These are phyloP conservation scores for Kitagawia praeruptora DNA, from an alignment of 129 eudicot species.

Conservation along the genomic window DNA sequence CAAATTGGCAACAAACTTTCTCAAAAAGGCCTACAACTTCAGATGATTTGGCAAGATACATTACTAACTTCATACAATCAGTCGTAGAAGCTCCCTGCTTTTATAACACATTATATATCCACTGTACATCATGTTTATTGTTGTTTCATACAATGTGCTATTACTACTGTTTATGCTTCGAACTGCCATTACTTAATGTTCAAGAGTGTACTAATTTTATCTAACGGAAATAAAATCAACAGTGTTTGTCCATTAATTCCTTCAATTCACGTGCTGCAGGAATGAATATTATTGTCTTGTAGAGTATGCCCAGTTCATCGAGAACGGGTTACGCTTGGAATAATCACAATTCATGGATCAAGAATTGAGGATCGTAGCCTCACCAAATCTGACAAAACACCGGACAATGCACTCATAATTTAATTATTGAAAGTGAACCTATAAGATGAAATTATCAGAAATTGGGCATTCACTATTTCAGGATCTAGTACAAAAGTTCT, in stretches of 20 bases:
- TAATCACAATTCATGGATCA: too few species aligned
- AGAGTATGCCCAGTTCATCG: neutral
- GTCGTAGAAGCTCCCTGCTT: neutral
- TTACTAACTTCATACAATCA: neutral
- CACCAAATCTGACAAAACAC: too few species aligned
- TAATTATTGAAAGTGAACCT: neutral
- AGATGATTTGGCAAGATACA: neutral
- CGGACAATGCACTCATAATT: neutral
- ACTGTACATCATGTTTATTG: neutral
- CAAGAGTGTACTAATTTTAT: neutral
- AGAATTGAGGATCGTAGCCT: too few species aligned
- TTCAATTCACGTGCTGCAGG: neutral
- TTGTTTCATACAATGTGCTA: neutral
- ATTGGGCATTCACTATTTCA: too few species aligned
- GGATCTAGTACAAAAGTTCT: neutral
- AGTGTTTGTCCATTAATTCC: neutral
- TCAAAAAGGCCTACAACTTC: conserved; percentile 60
- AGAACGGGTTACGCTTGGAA: too few species aligned
- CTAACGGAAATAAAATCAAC: too few species aligned
- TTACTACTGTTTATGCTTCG: neutral
- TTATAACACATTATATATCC: neutral
- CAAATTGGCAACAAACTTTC: conserved; percentile 74
- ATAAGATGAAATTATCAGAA: neutral
- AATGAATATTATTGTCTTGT: neutral
- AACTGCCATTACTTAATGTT: neutral